Evolutionary conservation across 2,329 filamentous ascomycete species (phyloP).

Genomic region (Hymenoscyphus linearis): DNA sequence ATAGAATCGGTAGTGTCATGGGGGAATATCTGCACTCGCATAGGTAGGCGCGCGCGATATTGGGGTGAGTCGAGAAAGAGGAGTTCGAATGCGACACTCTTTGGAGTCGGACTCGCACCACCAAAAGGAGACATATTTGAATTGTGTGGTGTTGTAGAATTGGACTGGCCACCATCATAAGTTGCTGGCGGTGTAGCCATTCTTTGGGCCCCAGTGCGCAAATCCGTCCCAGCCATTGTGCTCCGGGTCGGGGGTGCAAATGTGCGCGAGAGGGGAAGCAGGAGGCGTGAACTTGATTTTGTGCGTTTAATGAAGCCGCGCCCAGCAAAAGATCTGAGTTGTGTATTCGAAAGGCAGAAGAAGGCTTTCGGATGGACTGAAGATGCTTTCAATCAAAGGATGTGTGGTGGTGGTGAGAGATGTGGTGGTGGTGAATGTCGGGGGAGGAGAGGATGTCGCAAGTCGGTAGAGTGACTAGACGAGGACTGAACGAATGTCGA

Average conservation of each 20-base stretch:
- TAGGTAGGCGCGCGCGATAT: conserved; percentile 70
- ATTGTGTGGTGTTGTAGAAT: conserved; percentile 24
- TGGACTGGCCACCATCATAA: conserved; percentile 22
- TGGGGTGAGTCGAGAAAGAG: conserved; percentile 63
- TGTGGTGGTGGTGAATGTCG: conserved; percentile 13
- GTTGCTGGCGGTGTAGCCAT: conserved; percentile 28
- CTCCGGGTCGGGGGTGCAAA: conserved; percentile 28
- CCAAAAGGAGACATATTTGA: conserved; percentile 29
- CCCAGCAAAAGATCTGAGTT: conserved; percentile 24
- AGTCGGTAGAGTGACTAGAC: conserved; percentile 18
- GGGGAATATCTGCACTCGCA: conserved; percentile 85
- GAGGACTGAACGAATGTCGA: conserved; percentile 22
- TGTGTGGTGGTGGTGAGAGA: conserved; percentile 14
- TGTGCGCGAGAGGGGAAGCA: conserved; percentile 15
- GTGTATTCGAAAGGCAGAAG: conserved; percentile 13
- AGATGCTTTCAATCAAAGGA: conserved; percentile 11
- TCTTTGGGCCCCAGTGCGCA: conserved; percentile 21
- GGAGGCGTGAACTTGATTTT: conserved; percentile 23
- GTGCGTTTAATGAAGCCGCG: conserved; percentile 22
- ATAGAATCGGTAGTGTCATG: conserved; percentile 98
- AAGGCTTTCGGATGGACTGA: conserved; percentile 13
- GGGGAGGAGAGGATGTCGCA: conserved; percentile 24
- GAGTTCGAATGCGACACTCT: conserved; percentile 76
- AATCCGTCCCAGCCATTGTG: conserved; percentile 26
- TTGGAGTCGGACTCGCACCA: conserved; percentile 41